Conservation (phyloP, 768 basidiomycete genomes). For the Tulasnella sp. region DNA sequence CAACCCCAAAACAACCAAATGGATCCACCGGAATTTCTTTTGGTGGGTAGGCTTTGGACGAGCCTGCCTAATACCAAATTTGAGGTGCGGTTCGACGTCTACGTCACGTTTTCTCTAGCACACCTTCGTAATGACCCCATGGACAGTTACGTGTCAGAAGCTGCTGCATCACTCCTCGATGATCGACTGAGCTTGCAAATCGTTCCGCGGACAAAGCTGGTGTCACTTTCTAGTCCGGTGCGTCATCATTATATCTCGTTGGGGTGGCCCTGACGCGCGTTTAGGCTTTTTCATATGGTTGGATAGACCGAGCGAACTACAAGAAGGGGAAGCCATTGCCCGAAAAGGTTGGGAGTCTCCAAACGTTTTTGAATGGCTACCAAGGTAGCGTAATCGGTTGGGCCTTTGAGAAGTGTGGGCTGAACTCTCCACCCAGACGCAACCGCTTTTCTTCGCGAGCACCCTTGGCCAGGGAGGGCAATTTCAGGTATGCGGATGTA, state of each 20-base stretch:
- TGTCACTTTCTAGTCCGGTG: slow-evolving; percentile 63
- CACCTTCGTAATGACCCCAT: not conserved
- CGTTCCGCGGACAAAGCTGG: slow-evolving; percentile 76
- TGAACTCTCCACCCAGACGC: slow-evolving; percentile 43
- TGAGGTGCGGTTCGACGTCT: slow-evolving; percentile 41
- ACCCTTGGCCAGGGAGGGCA: slow-evolving; percentile 80
- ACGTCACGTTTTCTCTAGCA: not conserved
- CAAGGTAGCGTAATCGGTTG: slow-evolving; percentile 36
- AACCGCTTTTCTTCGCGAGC: slow-evolving; percentile 70
- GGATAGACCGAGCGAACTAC: slow-evolving; percentile 67
- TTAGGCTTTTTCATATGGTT: slow-evolving; percentile 86
- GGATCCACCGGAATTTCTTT: slow-evolving; percentile 76
- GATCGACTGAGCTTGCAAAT: slow-evolving; percentile 59
- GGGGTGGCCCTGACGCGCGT: slow-evolving; percentile 7
- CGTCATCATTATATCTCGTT: slow-evolving; percentile 13
- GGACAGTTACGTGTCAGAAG: slow-evolving; percentile 72
- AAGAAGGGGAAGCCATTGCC: slow-evolving; percentile 77
- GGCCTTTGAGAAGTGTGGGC: not conserved
- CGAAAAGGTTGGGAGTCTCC: slow-evolving; percentile 85
- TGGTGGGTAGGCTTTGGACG: slow-evolving; percentile 88
- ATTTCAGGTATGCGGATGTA: slow-evolving; percentile 31
- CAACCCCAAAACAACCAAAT: slow-evolving; percentile 89
- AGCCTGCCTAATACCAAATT: slow-evolving; percentile 77
- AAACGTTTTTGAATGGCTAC: slow-evolving; percentile 75
- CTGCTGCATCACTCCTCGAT: slow-evolving; percentile 77